Percentiles rank a stretch among this genome's conserved stretches.
These are phyloP conservation scores for Zymoseptoria tritici DNA, from an alignment of 2,329 filamentous ascomycete species.

Conservation along the genomic window DNA sequence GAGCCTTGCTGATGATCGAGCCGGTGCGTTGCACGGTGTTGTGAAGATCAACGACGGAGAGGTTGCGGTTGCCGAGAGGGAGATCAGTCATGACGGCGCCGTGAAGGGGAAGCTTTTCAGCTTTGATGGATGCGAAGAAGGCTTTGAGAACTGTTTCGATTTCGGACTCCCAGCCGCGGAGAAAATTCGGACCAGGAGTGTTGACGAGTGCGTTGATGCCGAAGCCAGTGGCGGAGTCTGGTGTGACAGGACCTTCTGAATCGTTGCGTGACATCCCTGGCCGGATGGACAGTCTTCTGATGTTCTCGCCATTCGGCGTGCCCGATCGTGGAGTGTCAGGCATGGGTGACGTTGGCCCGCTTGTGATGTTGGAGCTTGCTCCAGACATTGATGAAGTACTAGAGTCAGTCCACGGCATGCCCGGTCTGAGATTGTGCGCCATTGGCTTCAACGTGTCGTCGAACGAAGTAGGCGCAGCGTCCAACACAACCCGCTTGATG, in stretches of 20 bases:
- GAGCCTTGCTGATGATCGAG: slow-evolving; percentile 85
- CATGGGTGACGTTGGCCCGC: background rate
- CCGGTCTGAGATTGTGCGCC: slow-evolving; percentile 16
- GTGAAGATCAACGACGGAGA: slow-evolving; percentile 55
- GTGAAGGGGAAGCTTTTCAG: slow-evolving; percentile 78
- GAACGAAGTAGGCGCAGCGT: slow-evolving; percentile 62
- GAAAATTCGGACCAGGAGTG: slow-evolving; percentile 63
- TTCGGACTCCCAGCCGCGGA: slow-evolving; percentile 79
- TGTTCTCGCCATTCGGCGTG: slow-evolving; percentile 18
- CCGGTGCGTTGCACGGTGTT: slow-evolving; percentile 66
- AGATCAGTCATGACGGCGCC: slow-evolving; percentile 53
- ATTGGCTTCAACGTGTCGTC: slow-evolving; percentile 34
- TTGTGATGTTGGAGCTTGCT: background rate
- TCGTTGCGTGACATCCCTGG: slow-evolving; percentile 30
- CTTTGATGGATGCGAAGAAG: slow-evolving; percentile 83
- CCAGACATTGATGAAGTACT: slow-evolving; percentile 8
- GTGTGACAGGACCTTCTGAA: slow-evolving; percentile 24
- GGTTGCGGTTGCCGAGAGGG: slow-evolving; percentile 23
- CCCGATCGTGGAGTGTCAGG: slow-evolving; percentile 13
- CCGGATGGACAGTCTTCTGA: slow-evolving; percentile 37
- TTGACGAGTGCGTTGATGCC: slow-evolving; percentile 72
- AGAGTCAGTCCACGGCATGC: slow-evolving; percentile 27
- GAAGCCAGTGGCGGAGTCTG: slow-evolving; percentile 38
- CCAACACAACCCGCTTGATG: slow-evolving; percentile 66
- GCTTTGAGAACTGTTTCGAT: slow-evolving; percentile 86